phyloP scores from a whole-genome alignment of 192 early-diverging fungal genomes.

The Phlyctochytrium planicorne region DNA sequence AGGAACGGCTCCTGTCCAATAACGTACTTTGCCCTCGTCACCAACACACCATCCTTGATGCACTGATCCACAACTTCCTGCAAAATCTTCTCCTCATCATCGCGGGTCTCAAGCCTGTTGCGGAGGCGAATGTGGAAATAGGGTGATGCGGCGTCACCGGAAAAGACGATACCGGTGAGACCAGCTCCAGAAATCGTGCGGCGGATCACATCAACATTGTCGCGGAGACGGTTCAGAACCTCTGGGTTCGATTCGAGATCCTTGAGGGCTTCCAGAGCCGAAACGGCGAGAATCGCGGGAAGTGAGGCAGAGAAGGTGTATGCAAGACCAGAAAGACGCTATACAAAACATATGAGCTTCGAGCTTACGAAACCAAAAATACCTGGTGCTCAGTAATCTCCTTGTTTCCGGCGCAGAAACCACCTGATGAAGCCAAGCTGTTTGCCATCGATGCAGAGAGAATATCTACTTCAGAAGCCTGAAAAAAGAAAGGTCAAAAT shows the following conservation, averaged over 20 bases:
- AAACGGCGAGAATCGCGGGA: slow-evolving; percentile 87
- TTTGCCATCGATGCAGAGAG: slow-evolving; percentile 82
- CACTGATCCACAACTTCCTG: slow-evolving; percentile 78
- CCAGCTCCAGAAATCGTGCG: slow-evolving; percentile 51
- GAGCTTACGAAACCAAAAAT: not conserved
- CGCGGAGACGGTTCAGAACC: slow-evolving; percentile 53
- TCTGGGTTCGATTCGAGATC: slow-evolving; percentile 52
- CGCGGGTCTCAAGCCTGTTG: slow-evolving; percentile 35
- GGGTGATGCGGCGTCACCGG: slow-evolving; percentile 62
- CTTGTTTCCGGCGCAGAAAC: slow-evolving; percentile 85
- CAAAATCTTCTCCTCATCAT: slow-evolving; percentile 74
- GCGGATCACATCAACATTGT: slow-evolving; percentile 67
- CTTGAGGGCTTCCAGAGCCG: slow-evolving; percentile 80
- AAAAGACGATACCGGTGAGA: slow-evolving; percentile 46
- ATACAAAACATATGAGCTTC: slow-evolving; percentile 13
- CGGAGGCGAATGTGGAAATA: slow-evolving; percentile 74
- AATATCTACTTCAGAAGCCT: slow-evolving; percentile 80
- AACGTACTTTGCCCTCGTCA: slow-evolving; percentile 87
- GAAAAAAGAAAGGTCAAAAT: slow-evolving; percentile 6
- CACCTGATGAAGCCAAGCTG: slow-evolving; percentile 79
- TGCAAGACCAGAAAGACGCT: slow-evolving; percentile 83
- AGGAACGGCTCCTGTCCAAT: slow-evolving; percentile 70
- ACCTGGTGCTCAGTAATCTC: slow-evolving; percentile 81
- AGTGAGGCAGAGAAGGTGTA: slow-evolving; percentile 95
- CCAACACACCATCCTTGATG: slow-evolving; percentile 77